Percentiles rank a stretch among this genome's conserved stretches.
phyloP scores from a whole-genome alignment of 2,329 filamentous ascomycete species.

The Cercospora nicotianae region DNA sequence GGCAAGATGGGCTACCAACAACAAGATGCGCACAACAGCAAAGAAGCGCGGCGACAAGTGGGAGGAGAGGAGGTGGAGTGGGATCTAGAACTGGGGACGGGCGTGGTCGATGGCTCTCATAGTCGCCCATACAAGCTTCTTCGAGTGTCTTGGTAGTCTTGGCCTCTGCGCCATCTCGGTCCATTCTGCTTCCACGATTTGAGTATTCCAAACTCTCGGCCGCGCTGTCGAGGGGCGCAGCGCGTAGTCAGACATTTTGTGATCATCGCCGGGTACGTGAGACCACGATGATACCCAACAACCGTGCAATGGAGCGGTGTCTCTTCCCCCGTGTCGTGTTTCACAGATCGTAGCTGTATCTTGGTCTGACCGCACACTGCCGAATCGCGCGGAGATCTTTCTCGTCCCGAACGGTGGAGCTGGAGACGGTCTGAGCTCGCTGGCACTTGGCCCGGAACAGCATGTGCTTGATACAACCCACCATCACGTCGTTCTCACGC shows the following conservation, averaged over 20 bases:
- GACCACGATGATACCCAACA: neutral
- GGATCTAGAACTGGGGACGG: constrained; percentile 3
- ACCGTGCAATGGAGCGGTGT: neutral
- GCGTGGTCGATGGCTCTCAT: neutral
- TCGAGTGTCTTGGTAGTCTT: constrained; percentile 2
- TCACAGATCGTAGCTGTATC: neutral
- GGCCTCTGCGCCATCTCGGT: constrained; percentile 6
- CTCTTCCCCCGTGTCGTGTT: neutral
- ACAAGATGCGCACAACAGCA: neutral
- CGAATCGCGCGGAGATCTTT: neutral
- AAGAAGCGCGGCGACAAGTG: neutral
- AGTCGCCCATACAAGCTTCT: constrained; percentile 4
- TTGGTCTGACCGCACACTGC: neutral
- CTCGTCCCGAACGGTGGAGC: neutral
- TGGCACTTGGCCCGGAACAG: neutral
- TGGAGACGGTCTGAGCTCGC: neutral
- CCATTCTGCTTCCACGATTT: neutral
- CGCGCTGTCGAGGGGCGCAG: neutral
- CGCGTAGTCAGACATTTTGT: neutral
- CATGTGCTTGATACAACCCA: neutral
- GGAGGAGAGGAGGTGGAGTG: neutral
- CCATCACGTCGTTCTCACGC: neutral
- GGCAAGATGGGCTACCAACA: neutral
- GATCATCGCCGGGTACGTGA: neutral
- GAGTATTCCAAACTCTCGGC: neutral